Evolutionary conservation across 208 protist species (phyloP).

Genomic region (Crithidia acanthocephali): DNA sequence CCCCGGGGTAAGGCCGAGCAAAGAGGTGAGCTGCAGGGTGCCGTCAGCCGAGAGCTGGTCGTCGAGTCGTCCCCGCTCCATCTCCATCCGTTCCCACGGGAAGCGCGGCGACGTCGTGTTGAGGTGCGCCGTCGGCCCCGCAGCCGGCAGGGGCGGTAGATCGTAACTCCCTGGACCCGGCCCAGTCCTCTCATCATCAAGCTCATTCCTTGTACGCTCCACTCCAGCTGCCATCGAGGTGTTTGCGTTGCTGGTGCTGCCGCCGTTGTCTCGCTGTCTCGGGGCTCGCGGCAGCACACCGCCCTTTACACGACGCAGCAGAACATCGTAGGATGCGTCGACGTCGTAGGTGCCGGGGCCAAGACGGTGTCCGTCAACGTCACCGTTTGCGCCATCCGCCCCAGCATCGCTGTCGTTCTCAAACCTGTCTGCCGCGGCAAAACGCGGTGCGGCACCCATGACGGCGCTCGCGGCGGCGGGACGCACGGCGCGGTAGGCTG

Average conservation of each 20-base stretch:
- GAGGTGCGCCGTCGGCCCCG: slow-evolving; percentile 19
- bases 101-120: slow-evolving; percentile 30
- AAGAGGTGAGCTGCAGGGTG: neutral
- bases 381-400: neutral
- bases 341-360: slow-evolving; percentile 29
- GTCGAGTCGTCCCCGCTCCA: neutral
- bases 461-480: slow-evolving; percentile 4
- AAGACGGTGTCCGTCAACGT: neutral
- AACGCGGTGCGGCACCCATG: slow-evolving; percentile 18
- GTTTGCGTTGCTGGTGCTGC: neutral
- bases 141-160: slow-evolving; percentile 12
- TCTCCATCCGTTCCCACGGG: slow-evolving; percentile 18
- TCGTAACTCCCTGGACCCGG: slow-evolving; percentile 56
- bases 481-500: slow-evolving; percentile 16
- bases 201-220: neutral
- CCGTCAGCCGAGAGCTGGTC: neutral
- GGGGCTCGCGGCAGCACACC: slow-evolving; percentile 23
- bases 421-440: neutral
- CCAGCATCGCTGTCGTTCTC: neutral
- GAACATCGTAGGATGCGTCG: neutral
- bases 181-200: neutral
- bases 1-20: slow-evolving; percentile 17
- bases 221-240: neutral
- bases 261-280: neutral
- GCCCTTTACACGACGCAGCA: slow-evolving; percentile 24